These are phyloP conservation scores for Marvania coccoides DNA, from an alignment of 139 green algal genomes.

Conservation along the genomic window DNA sequence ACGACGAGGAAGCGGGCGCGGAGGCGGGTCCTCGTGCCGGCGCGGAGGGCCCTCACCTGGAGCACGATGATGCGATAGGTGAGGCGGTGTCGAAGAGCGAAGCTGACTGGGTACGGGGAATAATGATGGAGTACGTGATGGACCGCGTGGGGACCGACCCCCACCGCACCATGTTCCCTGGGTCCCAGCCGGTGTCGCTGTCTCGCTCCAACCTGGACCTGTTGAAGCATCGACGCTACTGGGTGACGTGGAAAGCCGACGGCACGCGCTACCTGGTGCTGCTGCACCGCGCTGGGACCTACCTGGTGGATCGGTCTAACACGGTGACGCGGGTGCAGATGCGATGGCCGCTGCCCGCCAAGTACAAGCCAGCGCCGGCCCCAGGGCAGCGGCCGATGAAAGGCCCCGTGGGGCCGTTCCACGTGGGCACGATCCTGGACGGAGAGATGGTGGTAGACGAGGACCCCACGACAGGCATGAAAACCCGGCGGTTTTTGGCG, in stretches of 20 bases:
- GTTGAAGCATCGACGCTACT: slow-evolving; percentile 59
- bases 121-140: slow-evolving; percentile 20
- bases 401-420: slow-evolving; percentile 6
- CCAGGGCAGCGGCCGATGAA: neutral
- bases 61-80: slow-evolving; percentile 81
- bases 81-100: slow-evolving; percentile 58
- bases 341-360: slow-evolving; percentile 25
- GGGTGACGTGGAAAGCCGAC: slow-evolving; percentile 95
- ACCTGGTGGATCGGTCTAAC: slow-evolving; percentile 86
- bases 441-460: slow-evolving; percentile 94
- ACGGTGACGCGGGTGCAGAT: slow-evolving; percentile 54
- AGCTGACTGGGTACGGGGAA: slow-evolving; percentile 24
- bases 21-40: neutral
- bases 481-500: slow-evolving; percentile 60
- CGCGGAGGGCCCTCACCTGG: slow-evolving; percentile 28
- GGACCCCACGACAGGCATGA: slow-evolving; percentile 30
- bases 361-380: neutral
- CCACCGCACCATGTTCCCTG: slow-evolving; percentile 54
- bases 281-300: slow-evolving; percentile 58
- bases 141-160: neutral
- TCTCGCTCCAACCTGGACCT: slow-evolving; percentile 55
- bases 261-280: slow-evolving; percentile 94
- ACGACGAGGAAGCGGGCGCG: slow-evolving; percentile 1
- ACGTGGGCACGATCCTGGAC: slow-evolving; percentile 75
- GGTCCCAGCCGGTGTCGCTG: slow-evolving; percentile 90